Base-by-base conservation (phyloP, 805 yeast genomes). In the Saccharomycopsis selenospora region DNA sequence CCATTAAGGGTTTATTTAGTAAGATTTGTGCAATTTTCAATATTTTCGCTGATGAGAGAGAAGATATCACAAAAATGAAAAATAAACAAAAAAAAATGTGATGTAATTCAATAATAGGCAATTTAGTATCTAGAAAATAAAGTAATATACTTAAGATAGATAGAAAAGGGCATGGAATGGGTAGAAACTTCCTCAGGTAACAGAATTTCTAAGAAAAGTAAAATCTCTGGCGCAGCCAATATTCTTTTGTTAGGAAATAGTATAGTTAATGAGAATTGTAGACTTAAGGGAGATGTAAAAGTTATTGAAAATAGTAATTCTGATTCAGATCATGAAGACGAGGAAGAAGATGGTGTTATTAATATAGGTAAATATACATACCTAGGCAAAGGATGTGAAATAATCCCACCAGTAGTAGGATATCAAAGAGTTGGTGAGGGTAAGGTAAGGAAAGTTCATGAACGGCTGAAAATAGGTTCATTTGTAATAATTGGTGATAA, bases 101-200 rank as follows among this genome's bases (percentile, higher is more conserved):
- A n/a, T n/a, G n/a, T n/a, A n/a, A n/a, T n/a, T n/a, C n/a, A n/a
- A n/a, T n/a, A n/a, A n/a, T n/a, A n/a, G n/a, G n/a, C n/a, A n/a
- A n/a, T n/a, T n/a, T n/a, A n/a, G n/a, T n/a, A n/a, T n/a, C n/a
- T n/a, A n/a, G n/a, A n/a, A n/a, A n/a, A n/a, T n/a, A n/a, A n/a
- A n/a, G n/a, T n/a, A n/a, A n/a, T n/a, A n/a, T n/a, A n/a, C n/a
- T n/a, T n/a, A n/a, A n/a, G n/a, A n/a, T n/a, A n/a, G n/a, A n/a
- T n/a, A n/a, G n/a, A n/a, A n/a, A n/a, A n/a, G n/a, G n/a, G n/a
- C 40, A 30, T 43, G 45, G 48, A 50, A n/a, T 73, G 71, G 72
- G 59, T 71, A 3, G 77, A 72, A 50, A 75, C 80, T 1, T 51
- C 65, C 10, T 65, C 71, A 6, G 76, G 76, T 2, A 75, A 72